These are phyloP conservation scores for Solanum paucissectum DNA, from an alignment of 257 asterid genomes.

Conservation along the genomic window DNA sequence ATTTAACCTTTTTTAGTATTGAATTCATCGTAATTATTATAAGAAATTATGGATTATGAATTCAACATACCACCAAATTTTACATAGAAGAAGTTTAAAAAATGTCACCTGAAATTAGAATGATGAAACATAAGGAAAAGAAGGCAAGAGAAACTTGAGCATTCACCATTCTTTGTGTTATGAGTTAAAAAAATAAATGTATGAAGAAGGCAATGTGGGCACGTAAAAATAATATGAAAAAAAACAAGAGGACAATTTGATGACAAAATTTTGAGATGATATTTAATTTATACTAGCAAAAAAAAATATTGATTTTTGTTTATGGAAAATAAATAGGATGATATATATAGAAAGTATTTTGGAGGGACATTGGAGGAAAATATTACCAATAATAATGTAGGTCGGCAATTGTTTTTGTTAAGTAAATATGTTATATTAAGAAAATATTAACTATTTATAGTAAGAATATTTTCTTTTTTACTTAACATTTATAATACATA, in stretches of 20 bases:
- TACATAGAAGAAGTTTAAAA: background rate
- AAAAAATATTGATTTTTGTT: background rate
- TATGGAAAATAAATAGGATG: background rate
- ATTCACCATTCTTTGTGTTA: background rate
- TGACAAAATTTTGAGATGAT: background rate
- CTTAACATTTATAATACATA: too few species aligned
- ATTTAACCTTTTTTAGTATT: too few species aligned
- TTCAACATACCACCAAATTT: background rate
- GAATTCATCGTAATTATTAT: background rate
- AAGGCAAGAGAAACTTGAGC: background rate
- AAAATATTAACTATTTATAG: background rate
- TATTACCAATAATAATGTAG: background rate
- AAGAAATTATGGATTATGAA: background rate
- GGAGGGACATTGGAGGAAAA: background rate
- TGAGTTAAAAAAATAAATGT: too few species aligned
- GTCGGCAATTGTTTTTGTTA: background rate
- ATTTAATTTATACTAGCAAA: too few species aligned
- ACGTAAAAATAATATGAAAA: background rate
- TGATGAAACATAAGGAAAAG: background rate
- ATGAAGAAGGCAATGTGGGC: background rate
- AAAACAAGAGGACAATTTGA: background rate
- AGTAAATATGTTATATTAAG: too few species aligned
- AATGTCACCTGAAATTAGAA: slow-evolving; percentile 17
- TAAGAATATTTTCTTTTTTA: background rate
- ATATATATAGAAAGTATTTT: background rate